Percentiles rank a stretch among this genome's conserved stretches.
These are phyloP conservation scores for Penstemon davidsonii DNA, from an alignment of 257 asterid species.

Conservation along the genomic window DNA sequence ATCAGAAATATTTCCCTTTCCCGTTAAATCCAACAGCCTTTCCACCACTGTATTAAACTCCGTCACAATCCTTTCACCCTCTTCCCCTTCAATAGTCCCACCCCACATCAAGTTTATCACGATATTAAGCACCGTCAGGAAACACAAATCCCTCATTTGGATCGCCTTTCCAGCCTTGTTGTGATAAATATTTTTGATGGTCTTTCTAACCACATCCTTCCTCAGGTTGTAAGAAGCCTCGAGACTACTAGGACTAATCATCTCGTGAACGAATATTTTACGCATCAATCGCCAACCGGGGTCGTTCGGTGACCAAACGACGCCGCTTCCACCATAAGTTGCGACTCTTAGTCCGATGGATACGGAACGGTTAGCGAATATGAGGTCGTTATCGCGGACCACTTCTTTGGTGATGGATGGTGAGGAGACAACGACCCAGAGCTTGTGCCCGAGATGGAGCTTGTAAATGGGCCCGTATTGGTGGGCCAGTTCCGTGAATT, in stretches of 20 bases:
- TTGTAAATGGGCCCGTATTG: slow-evolving; percentile 36
- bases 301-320: background rate
- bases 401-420: slow-evolving; percentile 35
- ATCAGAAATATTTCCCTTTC: background rate
- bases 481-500: slow-evolving; percentile 10
- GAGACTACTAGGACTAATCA: background rate
- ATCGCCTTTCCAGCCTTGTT: background rate
- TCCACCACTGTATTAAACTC: background rate
- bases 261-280: slow-evolving; percentile 2
- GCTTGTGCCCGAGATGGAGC: slow-evolving; percentile 32
- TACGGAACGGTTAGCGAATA: slow-evolving; percentile 33
- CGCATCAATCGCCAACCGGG: background rate
- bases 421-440: slow-evolving; percentile 30
- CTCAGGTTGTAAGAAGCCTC: background rate
- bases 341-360: background rate
- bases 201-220: background rate
- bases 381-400: slow-evolving; percentile 36
- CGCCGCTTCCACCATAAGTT: background rate
- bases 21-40: background rate
- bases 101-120: slow-evolving; percentile 4
- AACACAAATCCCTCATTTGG: background rate
- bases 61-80: background rate
- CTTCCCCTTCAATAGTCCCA: background rate
- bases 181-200: background rate
- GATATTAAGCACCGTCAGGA: background rate